Evolutionary conservation across 345 rosid genomes (phyloP).

Genomic region (Salix exigua): DNA sequence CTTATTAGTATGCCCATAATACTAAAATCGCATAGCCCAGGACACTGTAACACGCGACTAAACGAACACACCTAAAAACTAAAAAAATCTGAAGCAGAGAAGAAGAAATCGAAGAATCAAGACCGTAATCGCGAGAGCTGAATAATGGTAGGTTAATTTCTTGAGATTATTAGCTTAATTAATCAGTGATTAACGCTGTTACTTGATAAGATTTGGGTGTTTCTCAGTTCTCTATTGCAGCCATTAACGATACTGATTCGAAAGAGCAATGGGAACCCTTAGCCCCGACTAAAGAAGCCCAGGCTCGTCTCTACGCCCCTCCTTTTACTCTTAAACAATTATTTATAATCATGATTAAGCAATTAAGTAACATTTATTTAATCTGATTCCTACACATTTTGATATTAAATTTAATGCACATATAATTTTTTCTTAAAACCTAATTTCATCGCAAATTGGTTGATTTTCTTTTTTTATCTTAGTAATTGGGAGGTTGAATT

Average conservation of each 20-base stretch:
- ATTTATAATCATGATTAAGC: not conserved
- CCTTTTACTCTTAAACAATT: not conserved
- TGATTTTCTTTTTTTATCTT: not conserved
- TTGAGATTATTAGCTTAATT: too few relatives aligned
- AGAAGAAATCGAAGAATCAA: too few relatives aligned
- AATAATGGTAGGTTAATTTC: too few relatives aligned
- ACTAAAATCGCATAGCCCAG: not conserved
- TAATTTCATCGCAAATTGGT: not conserved
- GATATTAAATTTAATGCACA: not conserved
- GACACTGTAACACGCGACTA: not conserved
- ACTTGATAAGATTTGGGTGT: not conserved
- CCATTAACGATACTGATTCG: slow-evolving; percentile 90
- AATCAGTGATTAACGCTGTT: too few relatives aligned
- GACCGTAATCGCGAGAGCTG: too few relatives aligned
- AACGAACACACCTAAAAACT: too few relatives aligned
- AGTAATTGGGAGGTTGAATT: not conserved
- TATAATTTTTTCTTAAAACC: not conserved
- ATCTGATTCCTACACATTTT: not conserved
- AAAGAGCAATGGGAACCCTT: slow-evolving; percentile 88
- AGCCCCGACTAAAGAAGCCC: slow-evolving; percentile 98
- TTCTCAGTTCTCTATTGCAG: slow-evolving; percentile 82
- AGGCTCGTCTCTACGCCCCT: slow-evolving; percentile 39
- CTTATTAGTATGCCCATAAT: not conserved
- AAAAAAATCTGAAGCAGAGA: too few relatives aligned
- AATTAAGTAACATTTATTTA: not conserved